Base-by-base conservation (phyloP, 2,329 filamentous ascomycete genomes). In the Alternaria sp. region DNA sequence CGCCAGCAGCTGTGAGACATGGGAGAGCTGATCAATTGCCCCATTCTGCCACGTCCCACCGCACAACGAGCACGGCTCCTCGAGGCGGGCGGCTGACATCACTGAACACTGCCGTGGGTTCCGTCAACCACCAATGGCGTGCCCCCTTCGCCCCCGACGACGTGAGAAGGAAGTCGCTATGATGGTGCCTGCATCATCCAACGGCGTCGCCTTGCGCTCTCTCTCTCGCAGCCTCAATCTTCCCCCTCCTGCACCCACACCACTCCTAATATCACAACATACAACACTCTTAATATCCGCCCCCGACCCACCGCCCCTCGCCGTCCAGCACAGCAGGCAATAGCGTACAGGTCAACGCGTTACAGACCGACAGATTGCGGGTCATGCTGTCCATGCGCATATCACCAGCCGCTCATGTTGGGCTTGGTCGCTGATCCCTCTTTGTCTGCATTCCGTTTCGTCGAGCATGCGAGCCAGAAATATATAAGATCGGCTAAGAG, bases 401-500 rank as follows among this genome's bases (percentile, higher is more conserved):
- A 60, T 56, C 54, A 55, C 41, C 34, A 30, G 57, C 57, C 57
- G 59, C 56, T 61, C 56, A 56, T 61, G 63, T 59, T 59, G 63
- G 54, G 54, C 48, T 54, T 62, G 59, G 49, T 52, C 51, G 71
- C 67, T 66, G 72, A 70, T 73, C 70, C 7, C 56, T 63, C 58
- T 36, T 60, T 58, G 58, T 59, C 43, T 52, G 53, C 57, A 18
- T 12, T 48, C 28, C 44, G 44, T 51, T 65, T 66, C 64, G 67
- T 55, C 57, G 38, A 64, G 43, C 22, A 51, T 57, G 48, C 58
- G 30, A 46, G 62, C 66, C 38, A 53, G 66, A 66, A 42, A 43
- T 51, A 66, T 66, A 63, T 30, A 58, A 48, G 72, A 74, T 74
- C 70, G 65, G 62, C 72, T 51, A 59, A 65, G 63, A 55, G 68